These are phyloP conservation scores for Pelargonium fulgidum DNA, from an alignment of 441 rosid species.

Conservation along the genomic window DNA sequence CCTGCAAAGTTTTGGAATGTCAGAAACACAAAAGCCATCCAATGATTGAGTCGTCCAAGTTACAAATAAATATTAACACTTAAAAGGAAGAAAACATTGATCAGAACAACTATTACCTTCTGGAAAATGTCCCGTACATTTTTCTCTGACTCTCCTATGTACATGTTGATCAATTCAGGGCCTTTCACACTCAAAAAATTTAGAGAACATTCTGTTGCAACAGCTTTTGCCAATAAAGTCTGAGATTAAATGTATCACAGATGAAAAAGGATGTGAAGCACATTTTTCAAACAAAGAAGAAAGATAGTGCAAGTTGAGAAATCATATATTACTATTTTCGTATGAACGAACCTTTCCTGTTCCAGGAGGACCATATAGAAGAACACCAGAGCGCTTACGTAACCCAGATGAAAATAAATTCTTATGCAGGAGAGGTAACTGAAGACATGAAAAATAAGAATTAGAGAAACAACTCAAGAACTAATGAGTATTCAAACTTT, in stretches of 20 bases:
- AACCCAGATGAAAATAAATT: constrained; percentile 89
- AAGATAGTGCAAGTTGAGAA: constrained; percentile 15
- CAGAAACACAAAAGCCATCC: constrained; percentile 7
- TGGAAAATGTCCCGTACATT: constrained; percentile 90
- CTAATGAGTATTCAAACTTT: no score
- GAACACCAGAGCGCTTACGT: constrained; percentile 97
- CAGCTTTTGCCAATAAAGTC: constrained; percentile 97
- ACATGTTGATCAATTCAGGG: constrained; percentile 96
- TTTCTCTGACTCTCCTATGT: constrained; percentile 97
- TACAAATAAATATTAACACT: constrained; percentile 4
- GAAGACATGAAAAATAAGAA: constrained; percentile 24
- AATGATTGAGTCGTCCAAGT: constrained; percentile 7
- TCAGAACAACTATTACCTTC: constrained; percentile 40
- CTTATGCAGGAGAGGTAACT: constrained; percentile 91
- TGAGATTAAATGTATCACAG: constrained; percentile 32
- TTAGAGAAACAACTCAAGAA: constrained; percentile 3
- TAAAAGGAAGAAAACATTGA: neutral
- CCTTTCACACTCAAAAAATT: constrained; percentile 96
- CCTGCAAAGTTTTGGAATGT: constrained; percentile 41
- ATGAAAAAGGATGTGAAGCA: neutral
- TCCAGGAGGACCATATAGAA: constrained; percentile 98
- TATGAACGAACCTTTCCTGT: constrained; percentile 73
- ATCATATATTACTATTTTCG: constrained; percentile 5
- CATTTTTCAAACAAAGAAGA: constrained; percentile 12
- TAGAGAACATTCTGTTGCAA: constrained; percentile 93